A percentile compares a stretch with the other conserved stretches of the same genome.
Evolutionary conservation across 169 alveolate genomes (phyloP).

Genomic region (Plasmodium ovale): DNA sequence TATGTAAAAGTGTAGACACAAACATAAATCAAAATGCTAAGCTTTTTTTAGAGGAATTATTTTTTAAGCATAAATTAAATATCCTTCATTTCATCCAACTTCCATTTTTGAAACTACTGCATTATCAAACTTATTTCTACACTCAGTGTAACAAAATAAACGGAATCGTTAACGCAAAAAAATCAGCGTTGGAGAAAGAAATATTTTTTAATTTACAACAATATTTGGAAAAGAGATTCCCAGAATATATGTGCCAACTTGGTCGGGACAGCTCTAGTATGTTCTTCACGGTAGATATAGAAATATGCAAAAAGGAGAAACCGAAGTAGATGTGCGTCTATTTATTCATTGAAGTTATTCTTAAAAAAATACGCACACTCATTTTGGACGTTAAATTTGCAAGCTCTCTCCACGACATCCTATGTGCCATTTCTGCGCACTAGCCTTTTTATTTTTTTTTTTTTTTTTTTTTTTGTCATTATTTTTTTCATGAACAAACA

Average conservation of each 20-base stretch:
- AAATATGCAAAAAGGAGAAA: conserved; percentile 7
- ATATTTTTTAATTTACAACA: conserved; percentile 37
- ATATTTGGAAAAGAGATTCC: conserved; percentile 5
- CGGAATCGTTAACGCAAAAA: conserved; percentile 13
- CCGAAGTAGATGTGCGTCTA: background rate
- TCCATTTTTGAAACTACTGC: conserved; percentile 35
- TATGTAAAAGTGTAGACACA: background rate
- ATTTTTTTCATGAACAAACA: too few species aligned
- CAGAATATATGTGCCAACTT: conserved; percentile 8
- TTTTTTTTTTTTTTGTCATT: too few species aligned
- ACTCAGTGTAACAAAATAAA: conserved; percentile 3
- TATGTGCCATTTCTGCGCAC: background rate
- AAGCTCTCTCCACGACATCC: background rate
- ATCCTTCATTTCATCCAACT: background rate
- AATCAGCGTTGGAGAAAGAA: conserved; percentile 54
- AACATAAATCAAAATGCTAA: background rate
- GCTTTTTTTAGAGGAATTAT: background rate
- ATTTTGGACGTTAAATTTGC: too few species aligned
- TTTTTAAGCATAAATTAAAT: conserved; percentile 34
- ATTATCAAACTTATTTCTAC: conserved; percentile 16
- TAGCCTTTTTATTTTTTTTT: background rate
- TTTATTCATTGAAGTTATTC: too few species aligned
- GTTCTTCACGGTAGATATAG: conserved; percentile 48
- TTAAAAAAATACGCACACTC: too few species aligned
- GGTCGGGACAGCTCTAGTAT: background rate